phyloP scores from a whole-genome alignment of 306 rosid species.

The Mucuna pruriens region DNA sequence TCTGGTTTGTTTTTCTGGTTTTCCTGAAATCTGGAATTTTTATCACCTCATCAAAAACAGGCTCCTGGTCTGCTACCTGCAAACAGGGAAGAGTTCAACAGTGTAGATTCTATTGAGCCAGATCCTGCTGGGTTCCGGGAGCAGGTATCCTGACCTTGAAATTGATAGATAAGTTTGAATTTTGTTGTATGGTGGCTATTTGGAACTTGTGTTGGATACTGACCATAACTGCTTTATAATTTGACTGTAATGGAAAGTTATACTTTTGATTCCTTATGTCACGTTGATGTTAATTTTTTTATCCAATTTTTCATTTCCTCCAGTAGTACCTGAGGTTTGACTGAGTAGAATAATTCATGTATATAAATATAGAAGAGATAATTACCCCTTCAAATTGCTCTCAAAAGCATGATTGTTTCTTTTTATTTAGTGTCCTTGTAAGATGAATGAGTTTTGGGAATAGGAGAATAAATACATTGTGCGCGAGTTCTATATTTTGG shows the following conservation, averaged over 20 bases:
- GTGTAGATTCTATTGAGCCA: conserved; percentile 67
- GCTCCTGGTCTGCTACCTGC: conserved; percentile 57
- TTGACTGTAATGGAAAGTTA: background rate
- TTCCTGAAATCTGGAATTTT: background rate
- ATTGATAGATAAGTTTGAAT: conserved; percentile 17
- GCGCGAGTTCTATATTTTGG: background rate
- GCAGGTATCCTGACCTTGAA: conserved; percentile 62
- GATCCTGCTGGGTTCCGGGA: conserved; percentile 94
- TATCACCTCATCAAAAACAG: conserved; percentile 44
- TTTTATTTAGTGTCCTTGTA: background rate
- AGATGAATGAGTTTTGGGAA: background rate
- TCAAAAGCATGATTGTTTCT: background rate
- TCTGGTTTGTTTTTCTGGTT: background rate
- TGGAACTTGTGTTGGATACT: background rate
- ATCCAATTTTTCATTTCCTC: background rate
- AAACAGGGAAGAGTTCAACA: conserved; percentile 66
- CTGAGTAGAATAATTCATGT: background rate
- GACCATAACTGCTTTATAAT: background rate
- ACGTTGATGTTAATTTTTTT: background rate
- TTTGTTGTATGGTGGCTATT: background rate
- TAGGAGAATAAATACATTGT: background rate
- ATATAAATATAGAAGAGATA: background rate
- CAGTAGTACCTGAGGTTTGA: background rate
- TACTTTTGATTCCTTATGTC: background rate
- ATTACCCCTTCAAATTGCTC: conserved; percentile 1